A percentile compares a stretch with the other conserved stretches of the same genome.
Evolutionary conservation across 306 rosid genomes (phyloP).

Genomic region (Cucurbita moschata): DNA sequence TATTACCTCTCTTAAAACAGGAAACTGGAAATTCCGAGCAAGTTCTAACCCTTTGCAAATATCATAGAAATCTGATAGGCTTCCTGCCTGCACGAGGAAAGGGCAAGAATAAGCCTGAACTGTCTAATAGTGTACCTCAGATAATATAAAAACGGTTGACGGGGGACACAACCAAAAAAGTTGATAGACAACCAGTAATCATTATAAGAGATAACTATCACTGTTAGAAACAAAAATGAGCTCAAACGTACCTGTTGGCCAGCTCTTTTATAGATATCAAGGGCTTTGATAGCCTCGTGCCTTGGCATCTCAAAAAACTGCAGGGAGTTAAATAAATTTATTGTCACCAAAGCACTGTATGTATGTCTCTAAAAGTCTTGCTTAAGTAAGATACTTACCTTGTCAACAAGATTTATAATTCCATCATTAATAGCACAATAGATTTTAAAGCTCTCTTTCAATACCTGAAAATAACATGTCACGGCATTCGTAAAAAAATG

Average conservation of each 20-base stretch:
- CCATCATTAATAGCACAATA: slow-evolving; percentile 89
- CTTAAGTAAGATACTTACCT: slow-evolving; percentile 33
- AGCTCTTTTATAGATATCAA: slow-evolving; percentile 88
- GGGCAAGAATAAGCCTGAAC: slow-evolving; percentile 5
- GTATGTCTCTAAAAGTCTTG: neutral
- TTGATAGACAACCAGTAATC: neutral
- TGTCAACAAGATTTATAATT: slow-evolving; percentile 94
- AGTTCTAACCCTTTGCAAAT: slow-evolving; percentile 89
- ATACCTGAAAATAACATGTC: slow-evolving; percentile 45
- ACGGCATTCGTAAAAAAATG: neutral
- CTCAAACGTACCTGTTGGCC: slow-evolving; percentile 67
- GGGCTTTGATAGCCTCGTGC: slow-evolving; percentile 87
- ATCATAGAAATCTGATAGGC: slow-evolving; percentile 86
- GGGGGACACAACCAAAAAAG: neutral
- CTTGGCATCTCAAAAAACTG: slow-evolving; percentile 99
- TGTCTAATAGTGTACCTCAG: neutral
- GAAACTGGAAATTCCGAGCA: slow-evolving; percentile 97
- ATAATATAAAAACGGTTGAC: neutral
- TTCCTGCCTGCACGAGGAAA: slow-evolving; percentile 44
- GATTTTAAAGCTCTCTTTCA: slow-evolving; percentile 95
- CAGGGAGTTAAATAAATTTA: slow-evolving; percentile 11
- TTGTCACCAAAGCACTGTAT: neutral
- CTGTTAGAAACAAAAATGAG: neutral
- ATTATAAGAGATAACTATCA: neutral
- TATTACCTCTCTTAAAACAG: slow-evolving; percentile 75